Evolutionary conservation across 2,329 filamentous ascomycete genomes (phyloP).

Genomic region (Anthostomella pinea): DNA sequence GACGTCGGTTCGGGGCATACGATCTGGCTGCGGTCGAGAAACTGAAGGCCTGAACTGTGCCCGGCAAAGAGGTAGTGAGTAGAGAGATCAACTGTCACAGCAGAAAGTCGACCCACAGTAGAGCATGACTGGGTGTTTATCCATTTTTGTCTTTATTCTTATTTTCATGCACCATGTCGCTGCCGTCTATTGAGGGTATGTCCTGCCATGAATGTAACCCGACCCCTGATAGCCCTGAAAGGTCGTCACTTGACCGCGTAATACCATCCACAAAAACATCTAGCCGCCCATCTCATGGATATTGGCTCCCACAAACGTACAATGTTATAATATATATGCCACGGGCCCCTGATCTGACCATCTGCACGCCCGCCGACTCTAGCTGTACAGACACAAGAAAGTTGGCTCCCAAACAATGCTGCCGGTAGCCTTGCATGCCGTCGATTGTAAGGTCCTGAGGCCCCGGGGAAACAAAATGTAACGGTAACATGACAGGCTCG

Average conservation of each 20-base stretch:
- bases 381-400: conserved; percentile 23
- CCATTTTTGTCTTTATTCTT: conserved; percentile 24
- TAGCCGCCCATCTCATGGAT: conserved; percentile 21
- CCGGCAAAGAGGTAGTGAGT: no score
- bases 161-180: conserved; percentile 23
- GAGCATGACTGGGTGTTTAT: conserved; percentile 7
- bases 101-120: no score
- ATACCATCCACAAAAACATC: conserved; percentile 23
- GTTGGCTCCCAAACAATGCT: conserved; percentile 12
- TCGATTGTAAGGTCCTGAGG: no score
- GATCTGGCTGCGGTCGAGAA: no score
- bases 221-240: conserved; percentile 9
- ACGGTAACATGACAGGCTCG: no score
- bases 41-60: no score
- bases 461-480: no score
- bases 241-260: conserved; percentile 20
- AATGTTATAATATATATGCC: conserved; percentile 30
- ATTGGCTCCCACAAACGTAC: conserved; percentile 25
- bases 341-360: conserved; percentile 19
- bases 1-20: no score
- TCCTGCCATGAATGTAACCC: conserved; percentile 11
- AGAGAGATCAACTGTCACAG: no score
- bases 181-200: conserved; percentile 28
- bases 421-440: conserved; percentile 13
- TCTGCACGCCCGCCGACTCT: conserved; percentile 11